Evolutionary conservation across 2,329 filamentous ascomycete species (phyloP).

Genomic region (Kalmusia sp.): DNA sequence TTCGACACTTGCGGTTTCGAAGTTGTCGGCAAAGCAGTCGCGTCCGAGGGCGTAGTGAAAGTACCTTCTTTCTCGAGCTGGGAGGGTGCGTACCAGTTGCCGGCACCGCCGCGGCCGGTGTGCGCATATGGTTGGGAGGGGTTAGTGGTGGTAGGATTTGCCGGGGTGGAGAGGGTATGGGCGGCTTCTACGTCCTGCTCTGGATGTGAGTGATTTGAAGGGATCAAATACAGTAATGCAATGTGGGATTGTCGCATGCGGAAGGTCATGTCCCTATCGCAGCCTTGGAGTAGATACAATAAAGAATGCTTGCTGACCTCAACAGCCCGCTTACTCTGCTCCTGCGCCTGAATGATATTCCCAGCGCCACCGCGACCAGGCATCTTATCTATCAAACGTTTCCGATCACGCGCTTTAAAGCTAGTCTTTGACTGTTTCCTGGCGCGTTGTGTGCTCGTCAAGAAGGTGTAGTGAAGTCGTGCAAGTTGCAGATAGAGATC

Average conservation of each 20-base stretch:
- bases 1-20: constrained; percentile 36
- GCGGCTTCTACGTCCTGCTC: constrained; percentile 51
- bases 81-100: constrained; percentile 55
- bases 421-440: no score
- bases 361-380: constrained; percentile 55
- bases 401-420: background rate
- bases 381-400: constrained; percentile 20
- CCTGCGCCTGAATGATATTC: constrained; percentile 49
- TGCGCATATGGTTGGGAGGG: constrained; percentile 51
- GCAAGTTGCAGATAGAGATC: no score
- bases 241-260: background rate
- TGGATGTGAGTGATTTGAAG: background rate
- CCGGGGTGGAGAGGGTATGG: constrained; percentile 22
- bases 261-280: no score
- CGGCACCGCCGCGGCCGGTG: constrained; percentile 54
- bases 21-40: constrained; percentile 35
- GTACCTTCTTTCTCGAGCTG: constrained; percentile 48
- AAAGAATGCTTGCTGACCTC: constrained; percentile 30
- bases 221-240: background rate
- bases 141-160: constrained; percentile 18
- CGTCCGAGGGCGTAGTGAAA: constrained; percentile 40
- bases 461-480: no score
- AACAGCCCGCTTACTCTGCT: constrained; percentile 36
- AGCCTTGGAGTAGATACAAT: background rate
- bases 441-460: background rate